phyloP scores from a whole-genome alignment of 2,329 filamentous ascomycete species.

The Blumeria graminis region DNA sequence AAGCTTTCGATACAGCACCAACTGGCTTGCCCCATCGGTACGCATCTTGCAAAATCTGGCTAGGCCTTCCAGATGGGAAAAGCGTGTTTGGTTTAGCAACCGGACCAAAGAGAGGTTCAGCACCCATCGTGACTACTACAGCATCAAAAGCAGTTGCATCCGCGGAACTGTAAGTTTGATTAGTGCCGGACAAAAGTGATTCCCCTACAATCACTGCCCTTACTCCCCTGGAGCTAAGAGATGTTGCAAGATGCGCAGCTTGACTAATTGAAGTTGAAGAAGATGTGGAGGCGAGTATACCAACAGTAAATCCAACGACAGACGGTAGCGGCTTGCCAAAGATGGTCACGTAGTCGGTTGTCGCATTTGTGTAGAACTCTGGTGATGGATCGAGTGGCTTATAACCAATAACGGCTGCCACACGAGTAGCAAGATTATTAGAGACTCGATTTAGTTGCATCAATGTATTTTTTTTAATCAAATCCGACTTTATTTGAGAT shows the following conservation, averaged over 20 bases:
- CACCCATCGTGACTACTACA: constrained; percentile 32
- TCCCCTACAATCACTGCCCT: constrained; percentile 36
- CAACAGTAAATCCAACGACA: constrained; percentile 38
- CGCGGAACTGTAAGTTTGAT: constrained; percentile 38
- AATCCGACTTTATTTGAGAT: constrained; percentile 28
- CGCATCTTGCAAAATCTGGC: constrained; percentile 35
- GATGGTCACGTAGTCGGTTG: constrained; percentile 33
- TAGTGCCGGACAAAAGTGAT: constrained; percentile 25
- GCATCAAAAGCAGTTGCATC: constrained; percentile 39
- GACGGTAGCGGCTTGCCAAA: constrained; percentile 32
- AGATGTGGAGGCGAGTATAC: constrained; percentile 28
- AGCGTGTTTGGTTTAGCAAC: constrained; percentile 22
- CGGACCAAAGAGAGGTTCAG: constrained; percentile 25
- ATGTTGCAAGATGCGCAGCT: constrained; percentile 24
- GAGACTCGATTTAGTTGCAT: constrained; percentile 43
- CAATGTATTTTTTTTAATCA: constrained; percentile 41
- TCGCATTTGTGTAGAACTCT: constrained; percentile 46
- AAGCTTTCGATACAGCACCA: constrained; percentile 27
- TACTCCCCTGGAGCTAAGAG: constrained; percentile 26
- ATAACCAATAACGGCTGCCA: constrained; percentile 36
- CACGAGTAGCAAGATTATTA: constrained; percentile 40
- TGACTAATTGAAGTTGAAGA: constrained; percentile 21
- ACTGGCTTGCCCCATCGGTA: constrained; percentile 51
- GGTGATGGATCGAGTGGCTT: constrained; percentile 31
- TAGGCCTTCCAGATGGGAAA: constrained; percentile 37